Base-by-base conservation (phyloP, 257 asterid genomes). In the Solanum tarijense region DNA sequence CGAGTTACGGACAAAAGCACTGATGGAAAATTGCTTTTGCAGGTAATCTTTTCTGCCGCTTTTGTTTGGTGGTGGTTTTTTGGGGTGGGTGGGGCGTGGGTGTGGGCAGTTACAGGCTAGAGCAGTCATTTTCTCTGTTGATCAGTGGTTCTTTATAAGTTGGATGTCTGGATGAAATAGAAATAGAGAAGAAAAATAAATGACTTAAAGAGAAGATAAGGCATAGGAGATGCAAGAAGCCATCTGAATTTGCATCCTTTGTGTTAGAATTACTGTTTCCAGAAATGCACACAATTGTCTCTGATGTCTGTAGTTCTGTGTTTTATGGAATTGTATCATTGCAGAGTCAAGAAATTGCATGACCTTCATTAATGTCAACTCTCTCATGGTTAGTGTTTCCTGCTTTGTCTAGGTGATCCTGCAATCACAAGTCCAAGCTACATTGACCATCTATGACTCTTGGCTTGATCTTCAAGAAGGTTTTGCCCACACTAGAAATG, bases 381-480 rank as follows among this genome's bases (percentile, higher is more conserved):
- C 65, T 43, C 86, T 48, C 86, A 82, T 82, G 29, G 43, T 18
- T 48, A 43, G 29, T 84, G 62, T 83, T 36, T 85, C 84, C 83
- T 88, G 74, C 34, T 62, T 75, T 89, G 39, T 58, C 20, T 71
- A 97, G 99, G 98, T 94, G 88, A 95, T 94, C 89, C 93, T 97
- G 88, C 98, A 96, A 90, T 96, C 99, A 79, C 99, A 97, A 89
- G 99, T 97, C 68, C 96, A 96, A 91, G 98, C 99, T 88, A 95
- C 96, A 43, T 90, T 97, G 87, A 90, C 93, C 65, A 89, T 97
- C 91, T 87, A 91, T 88, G 98, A 97, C 91, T 96, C 99, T 90
- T 93, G 96, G 98, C 92, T 97, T 90, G 99, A 96, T 89, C 99
- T 97, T 88, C 99, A 97, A 93, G 96, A 92, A 90, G 98, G 98